phyloP scores from a whole-genome alignment of 768 basidiomycete genomes.

The Trametes meyenii region DNA sequence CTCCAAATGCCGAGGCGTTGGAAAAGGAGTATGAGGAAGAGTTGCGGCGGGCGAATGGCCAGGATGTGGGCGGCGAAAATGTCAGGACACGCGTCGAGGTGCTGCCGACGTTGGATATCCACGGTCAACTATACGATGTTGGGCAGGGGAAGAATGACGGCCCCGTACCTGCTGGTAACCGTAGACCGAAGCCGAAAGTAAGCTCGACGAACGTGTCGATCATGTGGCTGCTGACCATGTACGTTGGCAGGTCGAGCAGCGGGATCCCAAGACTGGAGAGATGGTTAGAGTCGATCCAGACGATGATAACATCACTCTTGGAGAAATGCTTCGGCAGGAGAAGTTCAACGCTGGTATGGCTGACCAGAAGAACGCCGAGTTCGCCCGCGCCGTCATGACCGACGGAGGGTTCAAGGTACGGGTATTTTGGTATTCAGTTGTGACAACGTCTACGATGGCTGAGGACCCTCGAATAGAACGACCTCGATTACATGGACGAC shows the following conservation, averaged over 20 bases:
- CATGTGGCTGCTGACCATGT: neutral
- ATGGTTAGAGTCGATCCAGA: constrained; percentile 88
- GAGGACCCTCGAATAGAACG: constrained; percentile 50
- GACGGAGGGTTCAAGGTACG: constrained; percentile 86
- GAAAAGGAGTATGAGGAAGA: constrained; percentile 88
- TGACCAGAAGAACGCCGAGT: constrained; percentile 89
- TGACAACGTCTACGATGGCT: neutral
- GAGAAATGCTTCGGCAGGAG: constrained; percentile 93
- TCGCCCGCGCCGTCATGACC: constrained; percentile 84
- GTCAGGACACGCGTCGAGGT: constrained; percentile 74
- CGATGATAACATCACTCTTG: constrained; percentile 83
- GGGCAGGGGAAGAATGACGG: constrained; percentile 75
- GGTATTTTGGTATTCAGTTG: constrained; percentile 16
- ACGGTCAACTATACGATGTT: constrained; percentile 87
- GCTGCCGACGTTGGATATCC: constrained; percentile 84
- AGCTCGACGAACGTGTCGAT: constrained; percentile 4
- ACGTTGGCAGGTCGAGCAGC: constrained; percentile 72
- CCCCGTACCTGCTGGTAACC: constrained; percentile 61
- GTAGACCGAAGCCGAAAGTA: constrained; percentile 77
- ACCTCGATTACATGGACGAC: constrained; percentile 95
- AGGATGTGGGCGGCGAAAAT: constrained; percentile 41
- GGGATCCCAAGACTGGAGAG: constrained; percentile 89
- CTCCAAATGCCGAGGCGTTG: constrained; percentile 73
- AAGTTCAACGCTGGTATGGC: constrained; percentile 84
- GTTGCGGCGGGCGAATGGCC: constrained; percentile 45